Evolutionary conservation across 2,329 filamentous ascomycete species (phyloP).

Genomic region (Sphaerulina vaccinii): DNA sequence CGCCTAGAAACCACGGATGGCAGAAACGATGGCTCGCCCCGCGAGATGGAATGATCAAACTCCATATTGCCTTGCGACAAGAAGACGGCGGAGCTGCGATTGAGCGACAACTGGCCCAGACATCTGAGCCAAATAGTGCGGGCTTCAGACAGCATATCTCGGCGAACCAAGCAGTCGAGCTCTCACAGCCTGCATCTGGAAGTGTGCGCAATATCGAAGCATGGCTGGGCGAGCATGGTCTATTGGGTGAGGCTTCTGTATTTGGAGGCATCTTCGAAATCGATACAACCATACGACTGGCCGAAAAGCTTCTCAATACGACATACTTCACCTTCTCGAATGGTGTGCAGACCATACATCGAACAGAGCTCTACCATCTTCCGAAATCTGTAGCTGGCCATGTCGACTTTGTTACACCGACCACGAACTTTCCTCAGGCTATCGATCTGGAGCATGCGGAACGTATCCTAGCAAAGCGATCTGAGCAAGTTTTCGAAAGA

Average conservation of each 20-base stretch:
- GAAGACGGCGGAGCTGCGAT: slow-evolving; percentile 19
- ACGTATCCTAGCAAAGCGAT: neutral
- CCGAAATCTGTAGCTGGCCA: slow-evolving; percentile 18
- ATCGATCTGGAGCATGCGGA: neutral
- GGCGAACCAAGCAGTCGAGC: slow-evolving; percentile 6
- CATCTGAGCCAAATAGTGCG: slow-evolving; percentile 17
- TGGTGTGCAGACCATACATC: slow-evolving; percentile 16
- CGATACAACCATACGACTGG: slow-evolving; percentile 21
- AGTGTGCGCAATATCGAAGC: slow-evolving; percentile 10
- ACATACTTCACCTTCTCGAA: slow-evolving; percentile 25
- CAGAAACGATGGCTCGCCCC: slow-evolving; percentile 19
- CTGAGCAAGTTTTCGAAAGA: neutral
- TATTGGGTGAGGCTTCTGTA: slow-evolving; percentile 8
- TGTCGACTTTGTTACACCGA: slow-evolving; percentile 28
- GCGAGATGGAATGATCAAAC: slow-evolving; percentile 19
- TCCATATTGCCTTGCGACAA: slow-evolving; percentile 26
- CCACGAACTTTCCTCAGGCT: slow-evolving; percentile 23
- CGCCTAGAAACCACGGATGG: slow-evolving; percentile 18
- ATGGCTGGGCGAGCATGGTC: slow-evolving; percentile 21
- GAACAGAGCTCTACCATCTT: slow-evolving; percentile 23
- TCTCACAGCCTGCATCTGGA: slow-evolving; percentile 13
- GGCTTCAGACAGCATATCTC: slow-evolving; percentile 23
- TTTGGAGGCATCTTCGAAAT: slow-evolving; percentile 24
- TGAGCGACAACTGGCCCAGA: slow-evolving; percentile 11
- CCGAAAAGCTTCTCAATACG: slow-evolving; percentile 26